phyloP scores from a whole-genome alignment of 2,329 filamentous ascomycete species.

The Penicillium sp. region DNA sequence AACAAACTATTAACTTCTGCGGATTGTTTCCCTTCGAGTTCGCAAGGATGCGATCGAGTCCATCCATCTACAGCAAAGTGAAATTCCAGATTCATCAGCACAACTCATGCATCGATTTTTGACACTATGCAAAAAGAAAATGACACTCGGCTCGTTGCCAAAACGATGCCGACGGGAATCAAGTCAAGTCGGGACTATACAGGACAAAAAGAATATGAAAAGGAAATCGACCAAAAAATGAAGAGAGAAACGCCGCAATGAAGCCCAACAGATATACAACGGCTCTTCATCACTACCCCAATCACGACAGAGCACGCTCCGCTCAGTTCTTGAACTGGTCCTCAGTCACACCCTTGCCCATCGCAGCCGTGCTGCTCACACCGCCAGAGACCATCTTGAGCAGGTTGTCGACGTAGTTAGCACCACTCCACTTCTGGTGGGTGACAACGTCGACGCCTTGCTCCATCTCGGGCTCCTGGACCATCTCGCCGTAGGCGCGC shows the following conservation, averaged over 20 bases:
- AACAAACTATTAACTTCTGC: too few species aligned
- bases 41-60: neutral
- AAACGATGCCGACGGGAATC: conserved; percentile 18
- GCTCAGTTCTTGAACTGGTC: conserved; percentile 76
- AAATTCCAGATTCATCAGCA: neutral
- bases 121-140: conserved; percentile 12
- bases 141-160: conserved; percentile 4
- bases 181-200: conserved; percentile 11
- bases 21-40: neutral
- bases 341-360: conserved; percentile 97
- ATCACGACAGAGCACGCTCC: neutral
- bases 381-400: conserved; percentile 97
- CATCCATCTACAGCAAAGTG: neutral
- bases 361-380: conserved; percentile 86
- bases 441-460: conserved; percentile 89
- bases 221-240: neutral
- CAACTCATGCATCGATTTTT: conserved; percentile 16
- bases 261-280: conserved; percentile 17
- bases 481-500: conserved; percentile 94
- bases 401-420: conserved; percentile 90
- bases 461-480: conserved; percentile 97
- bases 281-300: neutral
- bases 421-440: conserved; percentile 98
- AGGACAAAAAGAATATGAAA: conserved; percentile 2
- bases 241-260: conserved; percentile 14